A percentile compares a stretch with the other conserved stretches of the same genome.
Evolutionary conservation across 2,329 filamentous ascomycete species (phyloP).

Genomic region (Claviceps purpurea): DNA sequence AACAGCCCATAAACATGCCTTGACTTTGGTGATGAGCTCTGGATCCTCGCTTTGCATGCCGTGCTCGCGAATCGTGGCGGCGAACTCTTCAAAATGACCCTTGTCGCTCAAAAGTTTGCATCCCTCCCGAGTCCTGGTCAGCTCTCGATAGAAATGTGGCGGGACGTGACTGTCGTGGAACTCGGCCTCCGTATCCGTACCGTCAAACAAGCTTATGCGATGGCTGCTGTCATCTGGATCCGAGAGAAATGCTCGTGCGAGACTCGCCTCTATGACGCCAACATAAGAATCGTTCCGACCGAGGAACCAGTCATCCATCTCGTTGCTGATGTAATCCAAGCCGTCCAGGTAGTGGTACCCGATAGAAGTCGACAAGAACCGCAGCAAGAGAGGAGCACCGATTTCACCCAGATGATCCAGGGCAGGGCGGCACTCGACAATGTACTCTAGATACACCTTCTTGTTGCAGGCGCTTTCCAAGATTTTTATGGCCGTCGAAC

Average conservation of each 20-base stretch:
- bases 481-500: constrained; percentile 91
- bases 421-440: constrained; percentile 89
- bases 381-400: constrained; percentile 77
- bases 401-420: constrained; percentile 95
- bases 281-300: constrained; percentile 97
- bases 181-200: constrained; percentile 41
- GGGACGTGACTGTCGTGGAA: constrained; percentile 59
- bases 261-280: constrained; percentile 82
- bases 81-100: constrained; percentile 92
- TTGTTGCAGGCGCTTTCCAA: constrained; percentile 94
- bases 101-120: constrained; percentile 83
- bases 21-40: constrained; percentile 83
- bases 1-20: constrained; percentile 93
- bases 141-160: constrained; percentile 94
- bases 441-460: constrained; percentile 81
- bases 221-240: constrained; percentile 44
- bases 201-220: constrained; percentile 46
- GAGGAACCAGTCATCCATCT: constrained; percentile 99
- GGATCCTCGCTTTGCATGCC: constrained; percentile 73
- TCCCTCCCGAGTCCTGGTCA: constrained; percentile 84
- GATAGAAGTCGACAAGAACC: constrained; percentile 90
- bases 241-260: constrained; percentile 72
- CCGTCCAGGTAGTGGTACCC: constrained; percentile 96
- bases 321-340: constrained; percentile 95
- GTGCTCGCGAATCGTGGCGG: constrained; percentile 73